Evolutionary conservation across 2,329 filamentous ascomycete species (phyloP).

Genomic region (Aspergillus brasiliensis): DNA sequence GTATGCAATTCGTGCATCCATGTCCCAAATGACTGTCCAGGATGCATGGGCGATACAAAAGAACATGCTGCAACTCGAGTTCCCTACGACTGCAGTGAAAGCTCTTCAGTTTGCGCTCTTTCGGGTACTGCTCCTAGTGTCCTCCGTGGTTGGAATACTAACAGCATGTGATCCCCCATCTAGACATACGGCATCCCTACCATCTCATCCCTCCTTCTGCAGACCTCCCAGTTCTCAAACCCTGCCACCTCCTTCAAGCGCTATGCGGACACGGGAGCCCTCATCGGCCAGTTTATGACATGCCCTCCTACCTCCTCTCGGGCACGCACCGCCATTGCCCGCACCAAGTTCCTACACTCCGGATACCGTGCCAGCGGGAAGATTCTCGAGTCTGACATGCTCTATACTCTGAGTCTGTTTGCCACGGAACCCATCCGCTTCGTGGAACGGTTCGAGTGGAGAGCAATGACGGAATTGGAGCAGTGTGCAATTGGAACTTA

Average conservation of each 20-base stretch:
- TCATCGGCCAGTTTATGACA: conserved; percentile 53
- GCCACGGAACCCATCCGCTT: conserved; percentile 67
- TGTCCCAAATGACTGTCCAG: conserved; percentile 54
- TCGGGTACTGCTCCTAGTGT: conserved; percentile 40
- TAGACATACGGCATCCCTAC: conserved; percentile 60
- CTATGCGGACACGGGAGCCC: conserved; percentile 54
- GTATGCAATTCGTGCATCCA: conserved; percentile 46
- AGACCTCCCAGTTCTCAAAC: conserved; percentile 53
- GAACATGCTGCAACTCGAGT: conserved; percentile 54
- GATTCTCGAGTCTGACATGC: conserved; percentile 63
- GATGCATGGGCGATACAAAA: conserved; percentile 55
- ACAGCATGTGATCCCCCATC: not conserved
- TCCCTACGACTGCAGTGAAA: conserved; percentile 54
- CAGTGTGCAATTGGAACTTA: conserved; percentile 65
- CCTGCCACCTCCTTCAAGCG: conserved; percentile 53
- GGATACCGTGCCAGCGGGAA: conserved; percentile 59
- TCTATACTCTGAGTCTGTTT: conserved; percentile 67
- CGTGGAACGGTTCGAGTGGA: conserved; percentile 69
- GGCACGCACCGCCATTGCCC: conserved; percentile 56
- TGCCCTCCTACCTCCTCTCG: conserved; percentile 49
- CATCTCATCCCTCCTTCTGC: conserved; percentile 53
- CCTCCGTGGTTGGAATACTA: not conserved
- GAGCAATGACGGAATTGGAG: conserved; percentile 67
- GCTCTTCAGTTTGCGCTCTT: conserved; percentile 62
- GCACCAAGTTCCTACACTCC: conserved; percentile 65